A percentile compares a stretch with the other conserved stretches of the same genome.
Evolutionary conservation across 2,329 filamentous ascomycete genomes (phyloP).

Genomic region (Anisogramma anomala): DNA sequence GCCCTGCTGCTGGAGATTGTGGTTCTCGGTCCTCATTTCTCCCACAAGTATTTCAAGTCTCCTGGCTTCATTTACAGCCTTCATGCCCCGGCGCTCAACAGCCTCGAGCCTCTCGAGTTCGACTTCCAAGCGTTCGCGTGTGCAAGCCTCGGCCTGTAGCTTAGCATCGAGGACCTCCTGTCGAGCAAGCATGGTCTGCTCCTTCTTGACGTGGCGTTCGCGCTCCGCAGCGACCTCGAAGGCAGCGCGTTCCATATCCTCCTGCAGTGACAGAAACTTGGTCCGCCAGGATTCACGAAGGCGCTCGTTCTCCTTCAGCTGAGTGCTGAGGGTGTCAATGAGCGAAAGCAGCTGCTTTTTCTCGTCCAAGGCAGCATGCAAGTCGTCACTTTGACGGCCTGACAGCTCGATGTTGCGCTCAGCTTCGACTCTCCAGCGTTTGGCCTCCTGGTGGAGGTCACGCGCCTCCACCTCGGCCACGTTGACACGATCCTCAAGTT

Average conservation of each 20-base stretch:
- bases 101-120: conserved; percentile 55
- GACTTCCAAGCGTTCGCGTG: conserved; percentile 53
- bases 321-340: conserved; percentile 61
- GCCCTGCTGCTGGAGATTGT: conserved; percentile 58
- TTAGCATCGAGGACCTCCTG: conserved; percentile 70
- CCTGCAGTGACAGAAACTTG: conserved; percentile 76
- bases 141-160: conserved; percentile 63
- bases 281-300: conserved; percentile 72
- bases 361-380: conserved; percentile 38
- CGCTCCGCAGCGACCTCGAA: conserved; percentile 76
- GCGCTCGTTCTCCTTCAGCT: conserved; percentile 76
- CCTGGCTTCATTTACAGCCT: conserved; percentile 51
- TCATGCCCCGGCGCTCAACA: conserved; percentile 53
- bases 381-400: conserved; percentile 37
- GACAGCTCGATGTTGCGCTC: conserved; percentile 44
- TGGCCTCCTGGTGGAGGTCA: conserved; percentile 43
- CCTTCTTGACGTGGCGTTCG: conserved; percentile 63
- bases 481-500: conserved; percentile 45
- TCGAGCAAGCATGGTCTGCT: conserved; percentile 65
- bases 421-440: conserved; percentile 51
- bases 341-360: conserved; percentile 66
- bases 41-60: conserved; percentile 43
- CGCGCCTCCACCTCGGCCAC: conserved; percentile 43
- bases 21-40: conserved; percentile 55
- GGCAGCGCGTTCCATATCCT: conserved; percentile 72